Conservation (phyloP, 306 rosid species). For the Arachis stenosperma region DNA sequence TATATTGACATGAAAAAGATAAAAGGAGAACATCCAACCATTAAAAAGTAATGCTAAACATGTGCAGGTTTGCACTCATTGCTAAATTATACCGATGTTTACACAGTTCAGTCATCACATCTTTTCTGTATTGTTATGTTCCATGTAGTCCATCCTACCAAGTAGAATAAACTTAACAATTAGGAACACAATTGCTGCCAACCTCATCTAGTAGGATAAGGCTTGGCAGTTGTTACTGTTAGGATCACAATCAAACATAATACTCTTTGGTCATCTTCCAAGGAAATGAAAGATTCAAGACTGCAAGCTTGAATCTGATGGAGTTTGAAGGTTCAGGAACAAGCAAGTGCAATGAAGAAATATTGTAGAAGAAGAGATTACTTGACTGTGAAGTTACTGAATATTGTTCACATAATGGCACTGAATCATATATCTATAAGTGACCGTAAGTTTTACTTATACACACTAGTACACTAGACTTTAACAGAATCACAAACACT, state of each 20-base stretch:
- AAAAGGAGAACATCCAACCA: slow-evolving; percentile 6
- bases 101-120: slow-evolving; percentile 26
- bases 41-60: slow-evolving; percentile 3
- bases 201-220: no score
- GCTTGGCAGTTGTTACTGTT: no score
- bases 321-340: no score
- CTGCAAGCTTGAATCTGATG: no score
- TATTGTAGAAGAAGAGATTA: no score
- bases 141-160: not conserved
- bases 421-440: no score
- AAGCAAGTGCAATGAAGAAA: no score
- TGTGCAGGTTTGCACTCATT: slow-evolving; percentile 14
- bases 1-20: slow-evolving; percentile 19
- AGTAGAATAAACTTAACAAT: not conserved
- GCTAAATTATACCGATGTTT: slow-evolving; percentile 23
- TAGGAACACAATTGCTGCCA: not conserved
- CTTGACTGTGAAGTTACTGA: no score
- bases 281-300: not conserved
- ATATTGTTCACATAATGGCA: no score
- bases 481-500: no score
- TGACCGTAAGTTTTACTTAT: no score
- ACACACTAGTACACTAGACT: no score
- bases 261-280: slow-evolving; percentile 16
- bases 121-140: slow-evolving; percentile 1
- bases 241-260: slow-evolving; percentile 20